phyloP scores from a whole-genome alignment of 1,139 yeast species.

The Protomyces pachydermus region DNA sequence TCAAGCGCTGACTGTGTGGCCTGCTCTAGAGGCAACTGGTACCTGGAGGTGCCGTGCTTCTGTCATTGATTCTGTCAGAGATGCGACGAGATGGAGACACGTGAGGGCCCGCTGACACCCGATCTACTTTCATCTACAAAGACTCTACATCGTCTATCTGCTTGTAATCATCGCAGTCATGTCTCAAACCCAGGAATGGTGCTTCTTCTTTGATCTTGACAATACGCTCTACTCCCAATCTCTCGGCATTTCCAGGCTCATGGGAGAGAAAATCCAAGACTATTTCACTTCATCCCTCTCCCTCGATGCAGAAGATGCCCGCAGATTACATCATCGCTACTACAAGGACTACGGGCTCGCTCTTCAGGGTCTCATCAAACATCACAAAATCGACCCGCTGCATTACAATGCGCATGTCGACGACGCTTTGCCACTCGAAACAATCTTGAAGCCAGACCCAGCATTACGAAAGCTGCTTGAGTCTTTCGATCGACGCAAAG shows the following conservation, averaged over 20 bases:
- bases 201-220: conserved; percentile 83
- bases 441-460: conserved; percentile 56
- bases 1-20: not conserved
- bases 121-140: no score
- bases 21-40: no score
- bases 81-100: no score
- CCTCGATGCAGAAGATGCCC: conserved; percentile 71
- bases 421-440: conserved; percentile 81
- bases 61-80: no score
- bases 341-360: conserved; percentile 88
- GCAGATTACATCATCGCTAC: conserved; percentile 62
- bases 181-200: not conserved
- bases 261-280: conserved; percentile 80
- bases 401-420: conserved; percentile 85
- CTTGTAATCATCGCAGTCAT: no score
- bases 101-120: no score
- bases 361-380: conserved; percentile 64
- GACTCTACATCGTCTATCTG: not conserved
- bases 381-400: conserved; percentile 55
- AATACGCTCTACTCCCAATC: conserved; percentile 77
- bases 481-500: conserved; percentile 43
- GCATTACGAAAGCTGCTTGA: conserved; percentile 40
- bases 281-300: conserved; percentile 65
- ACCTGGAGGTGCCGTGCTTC: no score
- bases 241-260: conserved; percentile 71